Evolutionary conservation across 495 filamentous ascomycete species (phyloP), one percentile per base, ranked within the genome.

Genomic region (Platismatia glauca): DNA sequence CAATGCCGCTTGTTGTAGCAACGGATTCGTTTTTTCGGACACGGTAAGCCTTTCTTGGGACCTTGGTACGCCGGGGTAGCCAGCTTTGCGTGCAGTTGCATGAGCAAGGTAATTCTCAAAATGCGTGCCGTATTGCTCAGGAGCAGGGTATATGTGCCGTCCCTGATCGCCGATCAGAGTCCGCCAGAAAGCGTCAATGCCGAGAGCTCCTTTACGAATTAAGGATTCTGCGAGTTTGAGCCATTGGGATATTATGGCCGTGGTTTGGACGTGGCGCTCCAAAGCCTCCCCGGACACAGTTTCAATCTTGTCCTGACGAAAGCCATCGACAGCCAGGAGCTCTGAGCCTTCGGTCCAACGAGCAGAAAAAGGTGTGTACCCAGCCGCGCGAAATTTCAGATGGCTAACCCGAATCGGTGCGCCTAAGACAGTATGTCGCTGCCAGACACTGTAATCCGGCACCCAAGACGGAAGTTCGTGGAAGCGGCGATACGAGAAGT

Each of bases 371-470:
- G 15, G 50, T 3, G 18, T 57, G 22, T 29, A 27, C 7, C 59
- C 59, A 7, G 48, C 59, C 6, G 59, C 59, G 8, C 38, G 29
- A 43, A 61, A 61, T 11, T 56, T 55, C 12, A 61, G 59, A 61
- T 56, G 48, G 38, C 24, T 9, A 56, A 61, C 59, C 27, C 52
- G 46, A 31, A 56, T 61, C 3, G 48, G 18, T 20, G 59, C 37
- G 33, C 52, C 55, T 22, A 61, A 56, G 27, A 61, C 38, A 15
- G 48, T 61, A 29, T 53, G 48, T 20, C 52, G 59, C 44, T 61
- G 59, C 59, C 59, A 61, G 34, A 61, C 48, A 57, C 60, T 57
- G 18, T 62, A 62, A 37, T 62, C 50, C 16, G 60, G 60, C 18
- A 62, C 60, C 60, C 60, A 62, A 34, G 60, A 57, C 12, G 60